phyloP scores from a whole-genome alignment of 2,329 filamentous ascomycete species.

The Aspergillus floridensis region DNA sequence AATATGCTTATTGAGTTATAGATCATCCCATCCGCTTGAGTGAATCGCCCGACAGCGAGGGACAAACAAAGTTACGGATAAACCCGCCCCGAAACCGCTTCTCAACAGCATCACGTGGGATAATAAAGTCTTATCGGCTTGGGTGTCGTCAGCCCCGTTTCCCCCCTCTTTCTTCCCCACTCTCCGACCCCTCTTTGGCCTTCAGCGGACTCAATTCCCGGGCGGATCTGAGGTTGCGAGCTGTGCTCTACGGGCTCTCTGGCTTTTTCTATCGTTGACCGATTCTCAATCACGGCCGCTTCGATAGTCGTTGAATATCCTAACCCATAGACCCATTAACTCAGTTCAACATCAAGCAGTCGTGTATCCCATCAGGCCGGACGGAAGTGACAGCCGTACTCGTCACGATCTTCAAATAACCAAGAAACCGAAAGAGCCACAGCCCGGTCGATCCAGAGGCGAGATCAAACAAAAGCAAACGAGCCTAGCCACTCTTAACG shows the following conservation, averaged over 20 bases:
- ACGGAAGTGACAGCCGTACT: background rate
- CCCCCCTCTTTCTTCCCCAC: conserved; percentile 19
- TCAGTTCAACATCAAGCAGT: background rate
- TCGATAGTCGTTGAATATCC: background rate
- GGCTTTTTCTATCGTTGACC: background rate
- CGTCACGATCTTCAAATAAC: background rate
- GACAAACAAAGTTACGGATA: background rate
- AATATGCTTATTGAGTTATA: no score
- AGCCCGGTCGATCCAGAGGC: background rate
- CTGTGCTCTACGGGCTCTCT: conserved; percentile 8
- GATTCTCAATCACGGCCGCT: background rate
- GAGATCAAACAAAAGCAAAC: background rate
- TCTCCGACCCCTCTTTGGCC: conserved; percentile 8
- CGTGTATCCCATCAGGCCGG: background rate
- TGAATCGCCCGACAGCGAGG: no score
- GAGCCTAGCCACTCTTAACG: background rate
- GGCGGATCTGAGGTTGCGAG: conserved; percentile 3
- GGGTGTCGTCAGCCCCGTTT: conserved; percentile 18
- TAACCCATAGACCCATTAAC: background rate
- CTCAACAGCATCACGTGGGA: conserved; percentile 1
- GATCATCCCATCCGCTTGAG: no score
- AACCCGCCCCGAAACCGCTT: background rate
- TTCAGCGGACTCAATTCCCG: conserved; percentile 5
- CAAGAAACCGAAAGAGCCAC: background rate
- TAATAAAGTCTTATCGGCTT: conserved; percentile 8